A percentile compares a stretch with the other conserved stretches of the same genome.
phyloP scores from a whole-genome alignment of 1,139 yeast species.

The Tardiomyces digboiensis region DNA sequence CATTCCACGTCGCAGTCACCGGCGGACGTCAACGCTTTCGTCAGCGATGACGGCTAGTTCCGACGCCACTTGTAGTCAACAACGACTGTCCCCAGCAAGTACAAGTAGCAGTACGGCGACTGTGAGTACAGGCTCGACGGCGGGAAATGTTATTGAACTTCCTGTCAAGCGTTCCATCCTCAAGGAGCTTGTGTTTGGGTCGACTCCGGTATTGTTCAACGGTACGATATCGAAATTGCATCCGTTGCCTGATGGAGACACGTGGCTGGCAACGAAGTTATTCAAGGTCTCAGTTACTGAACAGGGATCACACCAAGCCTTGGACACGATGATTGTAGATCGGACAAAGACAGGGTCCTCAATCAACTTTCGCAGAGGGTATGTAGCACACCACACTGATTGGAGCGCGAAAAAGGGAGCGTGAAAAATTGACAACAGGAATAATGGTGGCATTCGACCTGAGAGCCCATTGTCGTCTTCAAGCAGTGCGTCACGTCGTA shows the following conservation, averaged over 20 bases:
- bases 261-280: not conserved
- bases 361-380: too few species aligned
- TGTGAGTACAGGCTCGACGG: not conserved
- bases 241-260: conserved; percentile 9
- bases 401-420: too few species aligned
- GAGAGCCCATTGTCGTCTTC: too few species aligned
- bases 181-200: conserved; percentile 19
- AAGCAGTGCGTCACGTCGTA: too few species aligned
- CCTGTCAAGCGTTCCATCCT: conserved; percentile 4
- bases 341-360: not conserved
- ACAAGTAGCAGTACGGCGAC: not conserved
- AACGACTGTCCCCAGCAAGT: not conserved
- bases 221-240: conserved; percentile 17
- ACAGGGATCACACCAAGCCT: not conserved
- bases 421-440: too few species aligned
- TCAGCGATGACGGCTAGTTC: not conserved
- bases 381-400: too few species aligned
- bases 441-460: too few species aligned
- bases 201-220: conserved; percentile 15
- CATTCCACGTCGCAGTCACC: not conserved
- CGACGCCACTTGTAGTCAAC: not conserved
- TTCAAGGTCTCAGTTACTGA: conserved; percentile 1
- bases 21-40: not conserved
- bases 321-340: not conserved
- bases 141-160: not conserved